Base-by-base conservation (phyloP, 2,329 filamentous ascomycete species). In the Aspergillus hortae region DNA sequence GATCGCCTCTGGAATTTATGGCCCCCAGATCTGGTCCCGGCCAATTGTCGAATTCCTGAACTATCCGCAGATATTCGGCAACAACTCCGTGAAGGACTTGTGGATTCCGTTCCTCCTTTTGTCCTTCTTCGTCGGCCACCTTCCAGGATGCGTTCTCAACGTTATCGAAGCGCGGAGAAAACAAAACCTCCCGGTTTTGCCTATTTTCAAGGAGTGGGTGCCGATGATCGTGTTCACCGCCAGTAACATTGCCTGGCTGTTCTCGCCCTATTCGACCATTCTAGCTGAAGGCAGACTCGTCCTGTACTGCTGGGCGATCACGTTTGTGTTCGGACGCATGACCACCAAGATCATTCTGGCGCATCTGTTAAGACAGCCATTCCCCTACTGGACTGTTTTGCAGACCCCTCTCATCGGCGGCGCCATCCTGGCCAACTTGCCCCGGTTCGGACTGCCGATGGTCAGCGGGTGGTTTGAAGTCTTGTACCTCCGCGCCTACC, bases 301-400 rank as follows among this genome's bases (percentile, higher is more conserved):
- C 10, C 82, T 97, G 44, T 95, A 96, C 72, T 96, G 92, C 76
- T 74, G 95, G 54, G 95, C 90, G 54, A 88, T 97, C 80, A 89
- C 90, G n/a, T 92, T 97, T 64, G 94, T 96, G 53, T 97, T 99
- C 71, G 94, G 94, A 33, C 88, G 94, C 61, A 91, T 99, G 87
- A 97, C 94, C 0, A 99, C 94, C 36, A 99, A 97, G 78, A 97
- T 97, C 73, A 99, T 99, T 67, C 85, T 99, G 15, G 92, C 94
- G 2, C 94, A 99, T 72, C 79, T 99, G 47, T 94, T 94, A 2
- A 85, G 85, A 57, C 94, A 97, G 70, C 89, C 92, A 3, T 99
- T 97, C 74, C 94, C 94, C 1, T 95, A 89, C 80, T 97, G 92
- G 91, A 97, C 94, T 10, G 82, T 94, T 45, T 89, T 97, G 82